Evolutionary conservation across 345 rosid species (phyloP), one percentile per base, ranked within the genome.

Genomic region (Rubroshorea leprosula): DNA sequence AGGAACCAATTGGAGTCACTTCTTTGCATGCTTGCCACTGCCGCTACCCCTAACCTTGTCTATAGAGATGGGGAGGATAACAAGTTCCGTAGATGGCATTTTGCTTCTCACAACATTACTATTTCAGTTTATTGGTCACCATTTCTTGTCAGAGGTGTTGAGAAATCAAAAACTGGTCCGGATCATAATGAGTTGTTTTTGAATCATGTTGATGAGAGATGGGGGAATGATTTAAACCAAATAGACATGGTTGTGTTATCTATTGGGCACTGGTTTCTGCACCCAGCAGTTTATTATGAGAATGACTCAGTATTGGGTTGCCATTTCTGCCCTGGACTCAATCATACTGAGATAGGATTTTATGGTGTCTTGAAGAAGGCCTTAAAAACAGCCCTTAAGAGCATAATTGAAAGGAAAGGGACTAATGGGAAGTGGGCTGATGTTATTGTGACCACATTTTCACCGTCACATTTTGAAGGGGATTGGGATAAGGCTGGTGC

Each of bases 1-100:
- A 89, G 99, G 63, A 93, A 93, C 51, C 97, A 93, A 70, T 59
- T 89, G 15, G 97, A 93, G 76, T 93, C 99, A 21, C 94, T 93
- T 38, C 67, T 93, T 17, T 93, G 97, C 57, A 79, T 89, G 74
- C 72, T 93, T 4, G 69, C 88, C 41, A 74, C 94, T 16, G 85
- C 66, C 20, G 80, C 91, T 51, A 39, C 16, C 21, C 86, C 88
- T 27, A 63, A 71, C 23, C 88, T 89, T 21, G 76, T 86, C 35
- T 81, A 84, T 55, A 65, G 58, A 55, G 60, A 79, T 56, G 96
- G 93, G 16, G 95, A 89, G 38, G 95, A 89, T 5, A 80, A 80
- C 56, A 92, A 83, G 65, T 89, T 89, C 41, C 74, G 96, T 14
- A 83, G 71, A 51, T 89, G 98, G 96, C 73, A 78, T 59, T 85